Base-by-base conservation (phyloP, 768 basidiomycete species). In the Suillus paluster region DNA sequence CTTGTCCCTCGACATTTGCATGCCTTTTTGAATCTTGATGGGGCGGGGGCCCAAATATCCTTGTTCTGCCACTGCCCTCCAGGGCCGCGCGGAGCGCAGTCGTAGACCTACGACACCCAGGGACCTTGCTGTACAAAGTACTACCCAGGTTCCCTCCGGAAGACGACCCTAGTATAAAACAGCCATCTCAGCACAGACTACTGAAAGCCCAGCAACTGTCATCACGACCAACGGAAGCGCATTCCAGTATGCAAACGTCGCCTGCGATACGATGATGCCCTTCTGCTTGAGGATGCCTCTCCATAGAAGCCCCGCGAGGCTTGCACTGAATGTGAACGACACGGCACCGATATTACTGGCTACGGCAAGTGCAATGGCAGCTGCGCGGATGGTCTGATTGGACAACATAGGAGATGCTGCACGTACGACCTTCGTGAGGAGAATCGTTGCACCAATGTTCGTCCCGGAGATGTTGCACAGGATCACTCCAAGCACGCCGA, bases 271-370 rank as follows among this genome's bases (percentile, higher is more conserved):
- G 4, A 68, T 65, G 48, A 94, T 88, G 1, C 82, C 84, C 73
- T 94, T 96, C 72, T 92, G 88, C 61, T 71, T 69, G 58, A 97
- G 77, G 59, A 97, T 94, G 17, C 78, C 71, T 23, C 81, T 77
- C 95, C 96, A 98, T 17, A 97, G 80, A 46, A 99, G 77, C 0
- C 95, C 95, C 0, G 94, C 95, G 17, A 97, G 84, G 59, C 91
- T 93, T 1, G 92, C 93, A 6, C 90, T 89, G 70, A 95, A 96
- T 10, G 93, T 92, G 71, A 92, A 89, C 64, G 88, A 91, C 66
- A 96, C 90, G 1, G 96, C 96, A 14, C 96, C 96, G 38, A 94
- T 89, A 74, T 97, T 97, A 59, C 87, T 90, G 3, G 91, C 90
- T 0, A 97, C 82, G 8, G 95, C 95, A 14, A 97, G 83, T 0